Evolutionary conservation across 805 yeast genomes (phyloP), one percentile per base, ranked within the genome.

Genomic region (Naumovozyma castellii): DNA sequence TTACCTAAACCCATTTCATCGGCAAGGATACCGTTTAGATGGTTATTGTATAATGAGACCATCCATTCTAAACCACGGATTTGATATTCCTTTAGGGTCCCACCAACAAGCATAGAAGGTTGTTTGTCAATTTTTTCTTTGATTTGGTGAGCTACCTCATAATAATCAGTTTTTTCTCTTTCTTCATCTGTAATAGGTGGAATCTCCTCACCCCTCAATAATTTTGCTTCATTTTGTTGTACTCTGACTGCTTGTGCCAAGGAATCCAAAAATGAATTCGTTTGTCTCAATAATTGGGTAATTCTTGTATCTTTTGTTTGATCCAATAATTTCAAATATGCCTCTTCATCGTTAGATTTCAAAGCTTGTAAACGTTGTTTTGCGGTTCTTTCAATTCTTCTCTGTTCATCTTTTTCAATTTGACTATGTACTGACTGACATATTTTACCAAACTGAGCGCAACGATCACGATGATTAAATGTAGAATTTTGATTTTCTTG

Each of bases 1-100:
- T 92, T 92, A 61, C 99, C 99, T 46, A 92, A 71, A 47, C 99
- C 99, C 99, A 92, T 92, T 64, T 92, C 99, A 68, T 92, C 99
- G 1, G 99, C 99, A 42, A 92, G 66, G 48, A 92, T 92, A 69
- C 99, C 99, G 59, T 92, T 92, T 54, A 92, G 72, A 61, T 86
- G 94, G 64, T 92, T 92, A 59, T 92, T 92, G 67, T 75, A 92
- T 43, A 92, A 66, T 0, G 98, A 92, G 3, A 92, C 95, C 98
- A 92, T 92, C 99, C 99, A 92, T 59, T 92, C 96, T 41, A 92
- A 69, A 57, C 99, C 99, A 59, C 83, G 83, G 36, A 92, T 27
- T 65, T 92, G 94, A 58, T 84, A 84, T 52, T 84, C 94, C 57
- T 84, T 84, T 55, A 84, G 67, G 29, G 71, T 69, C 51, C 94